Evolutionary conservation across 2,329 filamentous ascomycete species (phyloP).

Genomic region (Diplodia scrobiculata): DNA sequence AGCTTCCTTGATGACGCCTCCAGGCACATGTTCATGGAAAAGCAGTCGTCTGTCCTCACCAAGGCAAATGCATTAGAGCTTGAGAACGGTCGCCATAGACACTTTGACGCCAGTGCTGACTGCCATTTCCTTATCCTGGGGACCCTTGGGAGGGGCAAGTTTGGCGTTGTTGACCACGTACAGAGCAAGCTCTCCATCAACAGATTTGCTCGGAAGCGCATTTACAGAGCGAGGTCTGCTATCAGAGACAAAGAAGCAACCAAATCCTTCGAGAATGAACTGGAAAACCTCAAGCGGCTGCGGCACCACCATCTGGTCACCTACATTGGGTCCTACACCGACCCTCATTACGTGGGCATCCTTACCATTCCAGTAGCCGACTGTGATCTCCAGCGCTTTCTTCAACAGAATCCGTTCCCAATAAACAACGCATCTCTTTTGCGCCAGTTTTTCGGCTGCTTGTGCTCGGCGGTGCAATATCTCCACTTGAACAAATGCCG

Average conservation of each 20-base stretch:
- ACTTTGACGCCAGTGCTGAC: too few species aligned
- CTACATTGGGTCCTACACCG: slow-evolving; percentile 31
- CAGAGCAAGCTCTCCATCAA: slow-evolving; percentile 33
- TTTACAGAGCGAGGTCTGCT: slow-evolving; percentile 31
- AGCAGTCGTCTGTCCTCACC: too few species aligned
- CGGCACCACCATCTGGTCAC: slow-evolving; percentile 34
- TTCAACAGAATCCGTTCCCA: neutral
- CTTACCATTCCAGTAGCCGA: slow-evolving; percentile 26
- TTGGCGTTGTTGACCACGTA: slow-evolving; percentile 35
- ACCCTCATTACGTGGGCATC: slow-evolving; percentile 15
- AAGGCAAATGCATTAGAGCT: too few species aligned
- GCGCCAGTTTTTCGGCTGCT: slow-evolving; percentile 38
- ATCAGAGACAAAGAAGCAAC: slow-evolving; percentile 28
- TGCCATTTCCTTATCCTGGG: too few species aligned
- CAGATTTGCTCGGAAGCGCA: slow-evolving; percentile 36
- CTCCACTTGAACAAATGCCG: slow-evolving; percentile 35
- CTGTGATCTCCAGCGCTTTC: slow-evolving; percentile 19
- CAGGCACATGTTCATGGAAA: too few species aligned
- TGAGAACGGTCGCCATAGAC: too few species aligned
- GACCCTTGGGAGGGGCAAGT: slow-evolving; percentile 28
- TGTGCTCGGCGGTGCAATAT: slow-evolving; percentile 35
- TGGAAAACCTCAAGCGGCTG: slow-evolving; percentile 31
- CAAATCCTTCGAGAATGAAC: slow-evolving; percentile 32
- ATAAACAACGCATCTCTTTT: slow-evolving; percentile 23
- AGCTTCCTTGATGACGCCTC: slow-evolving; percentile 30